Evolutionary conservation across 169 alveolate species (phyloP).

Genomic region (Plasmodium inui): DNA sequence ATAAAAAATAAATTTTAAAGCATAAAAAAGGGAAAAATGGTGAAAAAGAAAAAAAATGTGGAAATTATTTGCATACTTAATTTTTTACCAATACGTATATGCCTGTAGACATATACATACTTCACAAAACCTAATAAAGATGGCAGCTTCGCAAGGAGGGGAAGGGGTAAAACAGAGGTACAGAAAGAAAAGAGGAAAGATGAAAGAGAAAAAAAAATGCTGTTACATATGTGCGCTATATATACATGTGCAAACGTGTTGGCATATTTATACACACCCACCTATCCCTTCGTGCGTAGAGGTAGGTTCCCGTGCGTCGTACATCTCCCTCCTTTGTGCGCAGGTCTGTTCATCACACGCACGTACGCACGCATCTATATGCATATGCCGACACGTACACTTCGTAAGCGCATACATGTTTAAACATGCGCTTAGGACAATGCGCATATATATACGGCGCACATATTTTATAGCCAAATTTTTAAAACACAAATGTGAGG

Average conservation of each 20-base stretch:
- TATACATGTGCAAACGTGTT: not conserved
- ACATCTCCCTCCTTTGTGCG: conserved; percentile 6
- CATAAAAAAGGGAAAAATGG: not conserved
- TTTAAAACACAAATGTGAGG: conserved; percentile 47
- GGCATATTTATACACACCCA: not conserved
- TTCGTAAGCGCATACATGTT: not conserved
- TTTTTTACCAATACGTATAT: not conserved
- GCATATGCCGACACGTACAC: not conserved
- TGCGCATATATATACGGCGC: conserved; percentile 13
- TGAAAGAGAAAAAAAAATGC: not conserved
- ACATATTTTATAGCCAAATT: conserved; percentile 39
- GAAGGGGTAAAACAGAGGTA: not conserved
- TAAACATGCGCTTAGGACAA: not conserved
- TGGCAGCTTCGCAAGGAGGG: not conserved
- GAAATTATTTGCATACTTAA: not conserved
- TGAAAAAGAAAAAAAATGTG: not conserved
- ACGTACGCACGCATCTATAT: not conserved
- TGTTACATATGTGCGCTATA: not conserved
- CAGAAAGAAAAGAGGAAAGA: not conserved
- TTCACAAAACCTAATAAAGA: conserved; percentile 4
- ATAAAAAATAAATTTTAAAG: conserved; percentile 50
- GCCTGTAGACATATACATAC: not conserved
- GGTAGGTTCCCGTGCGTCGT: not conserved
- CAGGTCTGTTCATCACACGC: not conserved
- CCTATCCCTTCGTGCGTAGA: not conserved